phyloP scores from a whole-genome alignment of 2,329 filamentous ascomycete genomes.

The Annulohypoxylon truncatum region DNA sequence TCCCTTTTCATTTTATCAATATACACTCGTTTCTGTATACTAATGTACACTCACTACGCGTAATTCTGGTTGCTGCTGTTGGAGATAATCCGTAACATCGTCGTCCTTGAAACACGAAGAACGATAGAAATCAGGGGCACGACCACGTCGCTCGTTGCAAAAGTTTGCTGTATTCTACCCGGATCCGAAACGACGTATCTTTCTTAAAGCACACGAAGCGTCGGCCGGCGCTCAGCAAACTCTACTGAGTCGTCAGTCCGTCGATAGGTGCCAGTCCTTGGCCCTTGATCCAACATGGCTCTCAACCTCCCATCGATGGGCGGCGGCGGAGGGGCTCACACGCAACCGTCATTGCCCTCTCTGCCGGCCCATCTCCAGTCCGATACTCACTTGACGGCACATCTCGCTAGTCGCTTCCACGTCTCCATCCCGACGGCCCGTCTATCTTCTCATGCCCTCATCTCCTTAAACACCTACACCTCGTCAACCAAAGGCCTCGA shows the following conservation, averaged over 20 bases:
- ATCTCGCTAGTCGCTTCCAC: constrained; percentile 91
- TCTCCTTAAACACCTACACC: constrained; percentile 94
- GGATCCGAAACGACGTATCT: constrained; percentile 7
- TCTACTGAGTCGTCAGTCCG: constrained; percentile 38
- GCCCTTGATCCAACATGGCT: constrained; percentile 64
- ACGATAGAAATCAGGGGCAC: constrained; percentile 11
- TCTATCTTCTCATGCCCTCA: constrained; percentile 90
- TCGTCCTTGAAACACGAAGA: constrained; percentile 1
- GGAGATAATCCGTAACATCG: constrained; percentile 20
- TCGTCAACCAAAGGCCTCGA: constrained; percentile 88
- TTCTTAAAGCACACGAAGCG: constrained; percentile 15
- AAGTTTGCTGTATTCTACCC: constrained; percentile 15
- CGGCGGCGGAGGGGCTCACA: constrained; percentile 72
- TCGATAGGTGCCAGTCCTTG: constrained; percentile 45
- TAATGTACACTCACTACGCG: constrained; percentile 39
- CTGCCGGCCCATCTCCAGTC: constrained; percentile 85
- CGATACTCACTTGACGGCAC: constrained; percentile 82
- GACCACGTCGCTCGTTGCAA: constrained; percentile 27
- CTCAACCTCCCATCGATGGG: constrained; percentile 65
- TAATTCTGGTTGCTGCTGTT: constrained; percentile 30
- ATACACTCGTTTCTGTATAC: constrained; percentile 46
- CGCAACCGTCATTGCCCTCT: constrained; percentile 86
- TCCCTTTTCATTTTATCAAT: constrained; percentile 42
- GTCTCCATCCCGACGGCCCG: constrained; percentile 87
- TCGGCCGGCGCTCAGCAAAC: constrained; percentile 27